Conservation (phyloP, 345 rosid species). For the Microcos paniculata region DNA sequence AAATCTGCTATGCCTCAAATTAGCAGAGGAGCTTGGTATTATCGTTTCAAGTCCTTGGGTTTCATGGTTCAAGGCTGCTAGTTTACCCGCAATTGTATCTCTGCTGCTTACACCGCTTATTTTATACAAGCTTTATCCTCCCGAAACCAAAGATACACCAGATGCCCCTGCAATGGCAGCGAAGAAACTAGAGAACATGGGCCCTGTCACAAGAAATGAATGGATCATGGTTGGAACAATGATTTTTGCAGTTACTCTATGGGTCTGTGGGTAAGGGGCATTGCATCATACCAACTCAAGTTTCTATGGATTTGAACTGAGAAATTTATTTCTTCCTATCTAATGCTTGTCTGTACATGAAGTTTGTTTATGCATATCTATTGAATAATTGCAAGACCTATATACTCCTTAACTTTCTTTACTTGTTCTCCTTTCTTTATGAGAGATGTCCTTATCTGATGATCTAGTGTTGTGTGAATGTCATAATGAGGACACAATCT, state of each 20-base stretch:
- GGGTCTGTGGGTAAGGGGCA: slow-evolving; percentile 79
- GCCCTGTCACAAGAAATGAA: slow-evolving; percentile 80
- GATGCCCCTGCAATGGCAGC: slow-evolving; percentile 95
- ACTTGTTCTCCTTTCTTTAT: background rate
- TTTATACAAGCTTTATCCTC: slow-evolving; percentile 89
- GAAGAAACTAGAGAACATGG: slow-evolving; percentile 71
- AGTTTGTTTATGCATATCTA: background rate
- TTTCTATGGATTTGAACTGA: background rate
- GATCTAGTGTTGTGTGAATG: background rate
- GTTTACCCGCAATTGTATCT: slow-evolving; percentile 72
- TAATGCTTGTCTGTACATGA: background rate
- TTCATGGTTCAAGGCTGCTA: slow-evolving; percentile 93
- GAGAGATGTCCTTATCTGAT: background rate
- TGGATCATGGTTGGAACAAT: slow-evolving; percentile 93
- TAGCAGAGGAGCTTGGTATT: slow-evolving; percentile 95
- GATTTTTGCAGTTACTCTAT: slow-evolving; percentile 89
- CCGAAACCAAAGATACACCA: slow-evolving; percentile 91
- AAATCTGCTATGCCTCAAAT: slow-evolving; percentile 85
- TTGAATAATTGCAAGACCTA: background rate
- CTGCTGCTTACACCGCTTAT: slow-evolving; percentile 77
- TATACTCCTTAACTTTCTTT: background rate
- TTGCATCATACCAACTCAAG: slow-evolving; percentile 1
- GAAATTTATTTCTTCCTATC: background rate
- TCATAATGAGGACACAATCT: background rate
- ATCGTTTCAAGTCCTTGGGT: slow-evolving; percentile 82